Percentiles rank a stretch among this genome's conserved stretches.
These are phyloP conservation scores for Tetrahymena malaccensis DNA, from an alignment of 73 alveolate genomes.

Conservation along the genomic window DNA sequence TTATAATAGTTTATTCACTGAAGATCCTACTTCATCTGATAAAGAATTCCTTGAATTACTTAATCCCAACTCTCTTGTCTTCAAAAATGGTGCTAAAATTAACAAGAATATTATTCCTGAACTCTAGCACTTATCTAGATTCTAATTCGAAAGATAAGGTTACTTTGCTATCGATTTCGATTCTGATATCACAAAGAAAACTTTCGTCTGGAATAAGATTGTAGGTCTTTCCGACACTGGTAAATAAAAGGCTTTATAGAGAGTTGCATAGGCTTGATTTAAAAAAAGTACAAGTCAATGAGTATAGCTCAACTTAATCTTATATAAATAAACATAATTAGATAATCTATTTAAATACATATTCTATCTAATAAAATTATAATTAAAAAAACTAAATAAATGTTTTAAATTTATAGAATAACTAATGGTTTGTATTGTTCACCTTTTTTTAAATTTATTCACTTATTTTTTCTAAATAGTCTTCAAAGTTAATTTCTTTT, in stretches of 20 bases:
- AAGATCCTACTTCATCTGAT: slow-evolving; percentile 70
- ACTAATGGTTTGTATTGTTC: no score
- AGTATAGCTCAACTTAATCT: no score
- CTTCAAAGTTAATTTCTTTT: no score
- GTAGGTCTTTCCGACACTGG: slow-evolving; percentile 68
- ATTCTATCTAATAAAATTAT: neutral
- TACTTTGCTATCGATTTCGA: slow-evolving; percentile 93
- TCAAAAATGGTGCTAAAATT: slow-evolving; percentile 64
- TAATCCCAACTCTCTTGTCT: slow-evolving; percentile 78
- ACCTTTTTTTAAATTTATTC: no score
- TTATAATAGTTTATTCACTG: slow-evolving; percentile 78
- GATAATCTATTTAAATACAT: neutral
- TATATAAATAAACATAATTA: no score
- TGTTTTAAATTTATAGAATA: no score
- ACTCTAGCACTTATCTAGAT: slow-evolving; percentile 70
- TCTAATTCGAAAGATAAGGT: slow-evolving; percentile 97
- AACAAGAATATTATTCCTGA: slow-evolving; percentile 37
- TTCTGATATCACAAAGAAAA: slow-evolving; percentile 50
- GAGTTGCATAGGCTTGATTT: neutral
- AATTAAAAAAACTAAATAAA: no score
- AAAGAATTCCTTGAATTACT: slow-evolving; percentile 80
- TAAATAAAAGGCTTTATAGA: slow-evolving; percentile 48
- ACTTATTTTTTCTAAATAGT: no score
- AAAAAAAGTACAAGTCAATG: neutral
- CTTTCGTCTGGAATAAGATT: slow-evolving; percentile 68